Percentiles rank a stretch among this genome's conserved stretches.
Conservation (phyloP, 1,284 basidiomycete genomes). For the Trametes sp. region DNA sequence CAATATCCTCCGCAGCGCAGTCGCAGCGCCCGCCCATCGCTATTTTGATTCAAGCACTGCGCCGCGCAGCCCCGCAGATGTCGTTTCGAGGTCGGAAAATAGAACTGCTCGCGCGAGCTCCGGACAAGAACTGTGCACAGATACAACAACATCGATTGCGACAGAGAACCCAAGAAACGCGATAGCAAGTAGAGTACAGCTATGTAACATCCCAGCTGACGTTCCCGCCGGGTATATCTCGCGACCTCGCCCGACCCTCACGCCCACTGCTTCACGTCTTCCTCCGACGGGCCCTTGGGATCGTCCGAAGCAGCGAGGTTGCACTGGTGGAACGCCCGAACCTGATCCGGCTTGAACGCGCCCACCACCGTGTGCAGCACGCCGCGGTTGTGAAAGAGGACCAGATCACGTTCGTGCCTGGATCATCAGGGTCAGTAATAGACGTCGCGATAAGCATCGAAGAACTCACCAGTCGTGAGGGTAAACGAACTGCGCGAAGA, state of each 20-base stretch:
- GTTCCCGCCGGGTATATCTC: background rate
- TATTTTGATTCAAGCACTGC: background rate
- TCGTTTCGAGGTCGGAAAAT: background rate
- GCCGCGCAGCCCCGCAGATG: background rate
- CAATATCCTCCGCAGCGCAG: constrained; percentile 9
- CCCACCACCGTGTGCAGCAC: constrained; percentile 83
- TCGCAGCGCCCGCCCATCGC: constrained; percentile 18
- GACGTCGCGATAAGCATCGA: background rate
- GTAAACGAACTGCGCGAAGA: constrained; percentile 56
- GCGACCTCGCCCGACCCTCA: constrained; percentile 10
- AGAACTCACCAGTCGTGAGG: constrained; percentile 66
- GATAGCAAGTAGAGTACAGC: background rate
- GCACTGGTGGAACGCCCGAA: constrained; percentile 84
- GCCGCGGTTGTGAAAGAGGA: constrained; percentile 80
- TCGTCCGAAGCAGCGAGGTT: constrained; percentile 81
- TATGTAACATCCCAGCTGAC: background rate
- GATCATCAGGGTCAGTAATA: background rate
- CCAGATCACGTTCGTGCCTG: constrained; percentile 66
- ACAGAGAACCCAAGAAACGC: background rate
- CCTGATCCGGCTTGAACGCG: constrained; percentile 72
- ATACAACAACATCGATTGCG: background rate
- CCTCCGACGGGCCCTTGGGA: constrained; percentile 66
- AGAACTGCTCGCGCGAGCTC: background rate
- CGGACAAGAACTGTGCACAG: background rate
- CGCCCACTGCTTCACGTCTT: constrained; percentile 70